These are phyloP conservation scores for Chlorophyllum brunneum DNA, from an alignment of 768 basidiomycete species.

Conservation along the genomic window DNA sequence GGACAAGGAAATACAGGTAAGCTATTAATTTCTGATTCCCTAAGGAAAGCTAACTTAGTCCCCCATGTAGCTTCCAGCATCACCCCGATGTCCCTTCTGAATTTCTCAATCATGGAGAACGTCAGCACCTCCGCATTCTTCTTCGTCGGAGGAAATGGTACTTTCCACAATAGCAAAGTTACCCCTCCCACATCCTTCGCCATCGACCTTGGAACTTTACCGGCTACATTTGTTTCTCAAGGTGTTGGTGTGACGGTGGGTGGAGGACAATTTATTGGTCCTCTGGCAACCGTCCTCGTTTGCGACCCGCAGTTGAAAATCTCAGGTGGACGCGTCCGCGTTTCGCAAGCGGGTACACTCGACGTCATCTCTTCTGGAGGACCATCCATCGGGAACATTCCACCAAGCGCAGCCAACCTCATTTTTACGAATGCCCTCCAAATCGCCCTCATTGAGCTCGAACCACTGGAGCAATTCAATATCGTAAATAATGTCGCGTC, in stretches of 20 bases:
- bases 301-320: slow-evolving; percentile 3
- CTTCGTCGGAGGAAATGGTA: slow-evolving; percentile 7
- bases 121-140: not conserved
- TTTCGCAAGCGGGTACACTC: slow-evolving; percentile 1
- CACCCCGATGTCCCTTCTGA: not conserved
- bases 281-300: slow-evolving; percentile 7
- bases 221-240: not conserved
- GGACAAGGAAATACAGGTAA: not conserved
- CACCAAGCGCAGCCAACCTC: slow-evolving; percentile 5
- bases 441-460: not conserved
- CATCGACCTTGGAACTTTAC: slow-evolving; percentile 3
- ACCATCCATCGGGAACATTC: slow-evolving; percentile 7
- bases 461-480: not conserved
- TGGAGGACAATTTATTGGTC: not conserved
- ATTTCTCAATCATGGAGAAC: not conserved
- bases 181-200: not conserved
- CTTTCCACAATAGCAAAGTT: not conserved
- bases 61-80: not conserved
- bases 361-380: not conserved
- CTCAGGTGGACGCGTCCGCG: slow-evolving; percentile 4
- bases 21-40: not conserved
- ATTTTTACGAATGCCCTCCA: slow-evolving; percentile 6
- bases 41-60: not conserved
- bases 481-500: slow-evolving; percentile 9
- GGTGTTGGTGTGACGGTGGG: not conserved